Evolutionary conservation across 176 grass and related monocot genomes (phyloP).

Genomic region (barley (Hordeum vulgare)): DNA sequence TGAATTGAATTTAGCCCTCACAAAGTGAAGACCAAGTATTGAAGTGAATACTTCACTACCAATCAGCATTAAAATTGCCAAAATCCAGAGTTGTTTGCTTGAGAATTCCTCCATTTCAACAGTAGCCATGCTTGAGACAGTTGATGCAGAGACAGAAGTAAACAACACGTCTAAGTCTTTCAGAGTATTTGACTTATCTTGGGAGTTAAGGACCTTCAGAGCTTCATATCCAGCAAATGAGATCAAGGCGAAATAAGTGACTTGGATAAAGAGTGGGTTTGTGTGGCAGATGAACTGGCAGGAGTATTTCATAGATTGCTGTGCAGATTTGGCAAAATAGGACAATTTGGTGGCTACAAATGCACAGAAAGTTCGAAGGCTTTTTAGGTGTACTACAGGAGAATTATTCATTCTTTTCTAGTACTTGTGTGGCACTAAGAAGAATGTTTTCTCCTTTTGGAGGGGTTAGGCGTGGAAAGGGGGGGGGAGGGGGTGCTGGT

Average conservation of each 20-base stretch:
- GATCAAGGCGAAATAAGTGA: conserved; percentile 42
- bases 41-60: conserved; percentile 75
- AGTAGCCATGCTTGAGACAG: conserved; percentile 71
- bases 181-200: background rate
- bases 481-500: background rate
- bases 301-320: conserved; percentile 20
- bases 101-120: conserved; percentile 85
- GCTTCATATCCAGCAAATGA: conserved; percentile 51
- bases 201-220: conserved; percentile 46
- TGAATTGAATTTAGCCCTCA: conserved; percentile 22
- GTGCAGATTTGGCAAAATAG: conserved; percentile 27
- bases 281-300: conserved; percentile 34
- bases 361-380: conserved; percentile 13
- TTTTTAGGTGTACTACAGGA: conserved; percentile 3
- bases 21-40: conserved; percentile 45
- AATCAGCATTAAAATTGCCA: conserved; percentile 57
- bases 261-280: conserved; percentile 33
- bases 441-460: conserved; percentile 5
- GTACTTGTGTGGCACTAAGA: background rate
- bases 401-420: conserved; percentile 12
- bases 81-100: conserved; percentile 46
- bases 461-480: background rate
- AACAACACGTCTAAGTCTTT: conserved; percentile 54
- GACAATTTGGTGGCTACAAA: conserved; percentile 25
- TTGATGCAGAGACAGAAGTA: conserved; percentile 56